phyloP scores from a whole-genome alignment of 2,329 filamentous ascomycete genomes.

The Colletotrichum sidae region DNA sequence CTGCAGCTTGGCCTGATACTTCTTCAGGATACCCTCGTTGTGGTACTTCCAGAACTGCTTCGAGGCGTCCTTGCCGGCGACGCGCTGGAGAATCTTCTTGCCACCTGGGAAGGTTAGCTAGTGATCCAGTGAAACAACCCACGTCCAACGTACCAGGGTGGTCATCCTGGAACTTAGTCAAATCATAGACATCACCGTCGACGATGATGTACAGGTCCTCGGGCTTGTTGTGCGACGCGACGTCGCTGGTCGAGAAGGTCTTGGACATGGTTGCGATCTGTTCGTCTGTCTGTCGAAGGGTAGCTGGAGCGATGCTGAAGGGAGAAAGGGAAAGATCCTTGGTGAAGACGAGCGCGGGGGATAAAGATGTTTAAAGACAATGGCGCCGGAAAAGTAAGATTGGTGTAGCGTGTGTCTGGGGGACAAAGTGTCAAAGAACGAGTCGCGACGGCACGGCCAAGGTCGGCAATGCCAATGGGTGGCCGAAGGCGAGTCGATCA shows the following conservation, averaged over 20 bases:
- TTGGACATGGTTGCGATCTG: slow-evolving; percentile 76
- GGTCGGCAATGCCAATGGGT: slow-evolving; percentile 26
- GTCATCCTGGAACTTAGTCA: slow-evolving; percentile 89
- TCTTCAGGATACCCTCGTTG: slow-evolving; percentile 89
- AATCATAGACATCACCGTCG: slow-evolving; percentile 94
- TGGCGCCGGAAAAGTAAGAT: slow-evolving; percentile 3
- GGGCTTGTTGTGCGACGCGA: slow-evolving; percentile 90
- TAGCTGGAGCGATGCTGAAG: background rate
- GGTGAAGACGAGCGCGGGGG: slow-evolving; percentile 8
- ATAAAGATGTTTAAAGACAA: slow-evolving; percentile 29
- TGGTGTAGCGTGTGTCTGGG: slow-evolving; percentile 11
- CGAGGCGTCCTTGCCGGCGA: slow-evolving; percentile 74
- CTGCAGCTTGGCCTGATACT: slow-evolving; percentile 82
- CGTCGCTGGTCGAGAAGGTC: slow-evolving; percentile 85
- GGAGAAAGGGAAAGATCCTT: slow-evolving; percentile 21
- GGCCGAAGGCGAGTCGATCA: slow-evolving; percentile 18
- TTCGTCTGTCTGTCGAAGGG: slow-evolving; percentile 16
- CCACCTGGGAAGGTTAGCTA: slow-evolving; percentile 55
- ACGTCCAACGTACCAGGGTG: slow-evolving; percentile 74
- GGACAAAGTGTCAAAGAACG: slow-evolving; percentile 31
- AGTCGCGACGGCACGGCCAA: slow-evolving; percentile 36
- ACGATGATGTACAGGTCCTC: slow-evolving; percentile 90
- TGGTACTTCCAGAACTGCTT: slow-evolving; percentile 82
- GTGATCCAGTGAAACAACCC: background rate
- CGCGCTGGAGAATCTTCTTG: slow-evolving; percentile 73